Base-by-base conservation (phyloP, 2,329 filamentous ascomycete genomes). In the Pezicula carpinea region DNA sequence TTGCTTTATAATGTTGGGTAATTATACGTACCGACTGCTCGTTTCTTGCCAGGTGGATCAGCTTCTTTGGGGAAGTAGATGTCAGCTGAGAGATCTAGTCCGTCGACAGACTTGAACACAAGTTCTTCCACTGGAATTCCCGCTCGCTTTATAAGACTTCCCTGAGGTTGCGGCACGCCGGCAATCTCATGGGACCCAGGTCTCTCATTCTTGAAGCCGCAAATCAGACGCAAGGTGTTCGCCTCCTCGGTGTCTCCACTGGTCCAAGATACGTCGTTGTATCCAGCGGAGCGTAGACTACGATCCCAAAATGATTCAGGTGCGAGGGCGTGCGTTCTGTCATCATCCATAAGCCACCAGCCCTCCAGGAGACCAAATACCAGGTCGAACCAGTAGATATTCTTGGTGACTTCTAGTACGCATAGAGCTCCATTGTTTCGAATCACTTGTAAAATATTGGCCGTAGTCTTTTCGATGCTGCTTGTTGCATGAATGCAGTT, bases 111-210 rank as follows among this genome's bases (percentile, higher is more conserved):
- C 46, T 59, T 60, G 29, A 49, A 59, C 6, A 44, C 74, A 73
- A 1, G 68, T 71, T 1, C 77, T 18, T 0, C 68, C 69, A 50
- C 71, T 69, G 0, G 68, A 68, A 0, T 70, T 68, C 41, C 74
- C 75, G 55, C 63, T 2, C 21, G 29, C 6, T 65, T 45, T 21
- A 31, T 29, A 10, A 43, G 14, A 11, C 14, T 10, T 4, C 23
- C 6, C 7, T 6, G 4, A 8, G 23, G 11, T n/a, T 6, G 6
- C 2, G 23, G 23, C 22, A 5, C 5, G 8, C 22, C 8, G 4
- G 3, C 6, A 3, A 6, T 26, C 2, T 26, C 3, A 8, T 4
- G 7, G 3, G 3, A 8, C 6, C 23, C 6, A 3, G 23, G 23
- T 10, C 3, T 10, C 3, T 6, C 23, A 26, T 2, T 10, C 6